Evolutionary conservation across 116 monocot genomes (phyloP).

Genomic region (Zostera marina): DNA sequence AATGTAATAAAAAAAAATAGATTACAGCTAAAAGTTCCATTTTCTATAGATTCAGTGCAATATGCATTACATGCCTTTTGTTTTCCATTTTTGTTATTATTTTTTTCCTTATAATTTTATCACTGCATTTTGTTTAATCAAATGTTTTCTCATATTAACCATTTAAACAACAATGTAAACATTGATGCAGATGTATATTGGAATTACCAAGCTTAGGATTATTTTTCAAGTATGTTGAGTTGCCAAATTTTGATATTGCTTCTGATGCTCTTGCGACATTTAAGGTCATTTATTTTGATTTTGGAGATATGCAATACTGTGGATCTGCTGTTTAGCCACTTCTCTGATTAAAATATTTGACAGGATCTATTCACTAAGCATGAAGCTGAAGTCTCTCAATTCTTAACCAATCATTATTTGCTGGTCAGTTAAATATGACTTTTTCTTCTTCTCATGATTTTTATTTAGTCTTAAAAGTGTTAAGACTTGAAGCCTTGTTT

Average conservation of each 20-base stretch:
- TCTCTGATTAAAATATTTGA: slow-evolving; percentile 12
- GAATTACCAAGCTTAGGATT: slow-evolving; percentile 90
- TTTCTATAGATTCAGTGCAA: neutral
- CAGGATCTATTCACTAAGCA: slow-evolving; percentile 97
- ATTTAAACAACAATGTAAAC: neutral
- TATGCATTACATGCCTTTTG: neutral
- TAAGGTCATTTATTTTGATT: slow-evolving; percentile 41
- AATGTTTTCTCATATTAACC: neutral
- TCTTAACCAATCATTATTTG: slow-evolving; percentile 57
- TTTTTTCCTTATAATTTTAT: neutral
- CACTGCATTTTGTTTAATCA: neutral
- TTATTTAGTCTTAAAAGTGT: neutral
- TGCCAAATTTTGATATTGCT: slow-evolving; percentile 97
- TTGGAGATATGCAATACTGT: neutral
- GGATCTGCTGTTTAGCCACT: neutral
- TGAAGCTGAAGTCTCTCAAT: slow-evolving; percentile 72
- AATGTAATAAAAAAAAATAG: too few relatives aligned
- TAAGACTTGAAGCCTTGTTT: neutral
- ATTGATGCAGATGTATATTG: slow-evolving; percentile 56
- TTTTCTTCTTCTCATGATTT: neutral
- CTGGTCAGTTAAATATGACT: slow-evolving; percentile 31
- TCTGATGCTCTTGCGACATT: slow-evolving; percentile 97
- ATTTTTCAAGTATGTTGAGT: slow-evolving; percentile 90
- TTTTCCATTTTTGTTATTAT: neutral
- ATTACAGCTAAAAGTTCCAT: too few relatives aligned